Evolutionary conservation across 1,284 basidiomycete species (phyloP), one percentile per base, ranked within the genome.

Genomic region (Blastosporella zonata): DNA sequence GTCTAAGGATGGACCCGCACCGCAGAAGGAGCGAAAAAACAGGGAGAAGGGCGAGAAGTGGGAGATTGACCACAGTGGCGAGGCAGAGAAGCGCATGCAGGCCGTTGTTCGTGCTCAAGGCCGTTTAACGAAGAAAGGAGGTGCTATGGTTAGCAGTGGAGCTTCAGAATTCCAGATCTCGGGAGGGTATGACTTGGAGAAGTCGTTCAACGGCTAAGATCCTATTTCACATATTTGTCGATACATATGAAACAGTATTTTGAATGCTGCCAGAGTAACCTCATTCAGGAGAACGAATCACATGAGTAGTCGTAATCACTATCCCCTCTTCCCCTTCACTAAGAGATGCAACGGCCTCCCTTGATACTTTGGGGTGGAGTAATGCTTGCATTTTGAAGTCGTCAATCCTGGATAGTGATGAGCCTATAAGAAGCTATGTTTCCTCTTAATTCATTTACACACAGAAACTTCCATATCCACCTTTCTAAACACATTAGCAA

Each of bases 21-120:
- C 58, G 49, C 56, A 42, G 33, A 64, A 43, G 49, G 56, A 47
- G 25, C 54, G 47, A 34, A 58, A 46, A 22, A 22, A 27, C 13
- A 50, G 31, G 31, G 17, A 59, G 13, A 47, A 49, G 29, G 53
- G 36, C 50, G 52, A 64, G 55, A 75, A 70, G 52, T 71, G 70
- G 58, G 78, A 81, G 43, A 73, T 75, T 10, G 62, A 67, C 15
- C 72, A 74, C 50, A 71, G 73, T 28, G 71, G 68, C 13, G 84
- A 84, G 53, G 81, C 87, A 4, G 93, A 95, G 69, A 75, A 75
- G 60, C 79, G 93, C 41, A 97, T 97, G 94, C 85, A 90, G 61
- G 83, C 84, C 44, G 83, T 89, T 31, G 93, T 97, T 28, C 79
- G 94, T 41, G 79, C 80, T 25, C 87, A 93, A 66, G 94, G 94